phyloP scores from a whole-genome alignment of 2,329 filamentous ascomycete species.

The Ceratocystis cacaofunesta region DNA sequence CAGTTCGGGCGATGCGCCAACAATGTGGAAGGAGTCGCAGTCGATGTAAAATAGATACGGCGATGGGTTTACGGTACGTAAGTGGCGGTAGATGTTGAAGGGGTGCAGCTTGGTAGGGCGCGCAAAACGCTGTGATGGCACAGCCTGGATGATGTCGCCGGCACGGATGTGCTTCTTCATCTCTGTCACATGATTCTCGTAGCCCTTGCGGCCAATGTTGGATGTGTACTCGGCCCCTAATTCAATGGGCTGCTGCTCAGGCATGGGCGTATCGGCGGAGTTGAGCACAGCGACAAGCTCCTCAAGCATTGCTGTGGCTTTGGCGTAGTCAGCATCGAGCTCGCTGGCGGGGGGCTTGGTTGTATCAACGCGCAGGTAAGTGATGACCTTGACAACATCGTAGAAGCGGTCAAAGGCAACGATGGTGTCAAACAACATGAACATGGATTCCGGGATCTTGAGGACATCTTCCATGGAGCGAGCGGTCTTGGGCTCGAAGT shows the following conservation, averaged over 20 bases:
- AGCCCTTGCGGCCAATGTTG: slow-evolving; percentile 78
- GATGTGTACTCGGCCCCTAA: slow-evolving; percentile 69
- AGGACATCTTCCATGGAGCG: slow-evolving; percentile 78
- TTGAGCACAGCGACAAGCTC: slow-evolving; percentile 57
- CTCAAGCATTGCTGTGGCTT: slow-evolving; percentile 48
- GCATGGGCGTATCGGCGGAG: slow-evolving; percentile 60
- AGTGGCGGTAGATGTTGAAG: slow-evolving; percentile 93
- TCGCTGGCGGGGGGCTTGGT: slow-evolving; percentile 34
- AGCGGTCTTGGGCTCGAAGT: slow-evolving; percentile 95
- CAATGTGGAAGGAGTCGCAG: slow-evolving; percentile 83
- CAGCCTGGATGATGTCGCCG: slow-evolving; percentile 94
- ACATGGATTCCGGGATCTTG: slow-evolving; percentile 79
- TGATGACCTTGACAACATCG: slow-evolving; percentile 84
- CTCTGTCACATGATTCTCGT: slow-evolving; percentile 72
- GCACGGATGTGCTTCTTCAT: slow-evolving; percentile 82
- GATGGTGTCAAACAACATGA: slow-evolving; percentile 94
- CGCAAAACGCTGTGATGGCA: slow-evolving; percentile 85
- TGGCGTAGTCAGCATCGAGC: slow-evolving; percentile 45
- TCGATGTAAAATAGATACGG: slow-evolving; percentile 95
- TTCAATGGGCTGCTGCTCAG: slow-evolving; percentile 57
- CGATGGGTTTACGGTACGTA: slow-evolving; percentile 93
- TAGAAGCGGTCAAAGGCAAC: slow-evolving; percentile 91
- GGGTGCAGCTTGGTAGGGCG: slow-evolving; percentile 82
- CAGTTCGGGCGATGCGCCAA: slow-evolving; percentile 87
- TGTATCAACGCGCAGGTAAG: slow-evolving; percentile 62